Base-by-base conservation (phyloP, 148 eudicot species). In the Mesembryanthemum crystallinum region DNA sequence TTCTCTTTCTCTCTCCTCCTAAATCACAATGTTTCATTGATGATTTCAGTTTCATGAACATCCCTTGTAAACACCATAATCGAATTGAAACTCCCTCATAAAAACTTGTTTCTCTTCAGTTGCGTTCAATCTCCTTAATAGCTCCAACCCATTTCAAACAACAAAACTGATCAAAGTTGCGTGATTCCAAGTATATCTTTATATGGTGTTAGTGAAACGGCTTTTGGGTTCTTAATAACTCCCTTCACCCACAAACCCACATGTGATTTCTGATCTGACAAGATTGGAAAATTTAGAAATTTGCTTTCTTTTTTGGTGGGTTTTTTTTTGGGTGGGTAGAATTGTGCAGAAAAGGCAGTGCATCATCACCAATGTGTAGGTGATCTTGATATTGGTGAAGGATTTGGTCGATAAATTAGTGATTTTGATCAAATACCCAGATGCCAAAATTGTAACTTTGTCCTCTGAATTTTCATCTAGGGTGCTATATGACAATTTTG, bases 1-100 rank as follows among this genome's bases (percentile, higher is more conserved):
- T 45, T 35, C 14, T 51, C 30, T 0, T 28, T 69, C 11, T 37
- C 30, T 25, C n/a, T n/a, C n/a, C 58, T 42, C 32, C 30, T 21
- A 25, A 37, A 32, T 43, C n/a, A 51, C 59, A 32, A 18, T 15
- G 39, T 29, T 8, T 69, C 49, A 33, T 17, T 52, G 42, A 23
- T 67, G 21, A 1, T 37, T 64, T 64, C 76, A 78, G 69, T 80
- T 75, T 70, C 74, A 73, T 37, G 21, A 58, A 61, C 35, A 15
- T 71, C 17, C 76, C 76, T 42, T 49, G 27, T 25, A 23, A 62
- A 63, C 35, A 42, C 21, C 61, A 49, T 52, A 52, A 51, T 76
- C 35, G 27, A 33, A 30, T 52, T 75, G 33, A 71, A 77, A 69
- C 47, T 37, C 67, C 74, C 72, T 68, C 72, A 15, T 49, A 14